A percentile compares a stretch with the other conserved stretches of the same genome.
Conservation (phyloP, 2,329 filamentous ascomycete genomes). For the Fusarium sp. region DNA sequence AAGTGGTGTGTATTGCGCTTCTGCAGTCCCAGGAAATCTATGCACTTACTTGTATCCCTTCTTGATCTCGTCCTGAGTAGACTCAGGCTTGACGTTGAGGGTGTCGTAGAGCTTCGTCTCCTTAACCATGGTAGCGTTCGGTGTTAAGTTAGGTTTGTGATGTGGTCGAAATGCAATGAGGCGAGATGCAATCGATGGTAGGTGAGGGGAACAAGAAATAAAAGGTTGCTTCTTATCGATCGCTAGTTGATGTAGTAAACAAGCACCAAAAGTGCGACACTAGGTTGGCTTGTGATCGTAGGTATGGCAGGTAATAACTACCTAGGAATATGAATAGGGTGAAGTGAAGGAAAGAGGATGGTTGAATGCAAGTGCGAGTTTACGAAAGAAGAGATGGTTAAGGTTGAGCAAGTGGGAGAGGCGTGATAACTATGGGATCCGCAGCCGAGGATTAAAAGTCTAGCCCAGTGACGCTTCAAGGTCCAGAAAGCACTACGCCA, state of each 20-base stretch:
- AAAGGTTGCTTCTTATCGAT: constrained; percentile 25
- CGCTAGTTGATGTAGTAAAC: constrained; percentile 13
- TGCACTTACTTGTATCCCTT: constrained; percentile 85
- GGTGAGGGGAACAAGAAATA: constrained; percentile 21
- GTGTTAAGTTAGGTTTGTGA: constrained; percentile 10
- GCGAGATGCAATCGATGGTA: constrained; percentile 19
- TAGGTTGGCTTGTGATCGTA: constrained; percentile 6
- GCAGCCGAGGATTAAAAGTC: constrained; percentile 32
- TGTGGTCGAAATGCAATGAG: constrained; percentile 12
- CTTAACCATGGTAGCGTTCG: constrained; percentile 78
- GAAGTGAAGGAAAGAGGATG: constrained; percentile 24
- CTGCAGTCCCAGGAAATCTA: constrained; percentile 5
- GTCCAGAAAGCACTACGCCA: constrained; percentile 30
- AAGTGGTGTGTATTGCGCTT: neutral
- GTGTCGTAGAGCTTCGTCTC: constrained; percentile 96
- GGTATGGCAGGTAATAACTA: neutral
- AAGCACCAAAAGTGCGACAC: constrained; percentile 19
- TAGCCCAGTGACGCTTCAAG: constrained; percentile 44
- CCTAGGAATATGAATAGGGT: no score
- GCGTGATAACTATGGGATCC: constrained; percentile 27
- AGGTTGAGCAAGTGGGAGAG: neutral
- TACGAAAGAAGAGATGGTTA: constrained; percentile 38
- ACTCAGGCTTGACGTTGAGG: constrained; percentile 81
- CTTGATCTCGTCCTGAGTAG: constrained; percentile 94
- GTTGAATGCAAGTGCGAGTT: constrained; percentile 39